Base-by-base conservation (phyloP, 345 rosid genomes). In the Acer negundo region DNA sequence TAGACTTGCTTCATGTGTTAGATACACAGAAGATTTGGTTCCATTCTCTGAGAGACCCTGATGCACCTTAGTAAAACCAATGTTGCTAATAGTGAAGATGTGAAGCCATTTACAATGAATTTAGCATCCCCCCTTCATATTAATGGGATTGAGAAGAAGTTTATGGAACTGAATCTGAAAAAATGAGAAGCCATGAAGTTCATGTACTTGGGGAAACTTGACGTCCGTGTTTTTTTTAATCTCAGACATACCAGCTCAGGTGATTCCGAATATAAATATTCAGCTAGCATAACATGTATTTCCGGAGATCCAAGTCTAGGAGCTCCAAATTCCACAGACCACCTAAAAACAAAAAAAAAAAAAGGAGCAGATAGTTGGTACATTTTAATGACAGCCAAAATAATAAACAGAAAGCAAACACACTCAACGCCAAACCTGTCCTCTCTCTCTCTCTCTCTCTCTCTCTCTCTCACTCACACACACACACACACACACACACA, bases 311-410 rank as follows among this genome's bases (percentile, higher is more conserved):
- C 98, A 79, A 62, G 80, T 79, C 75, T 87, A 82, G 82, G 84
- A 47, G 89, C 91, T 79, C 98, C 97, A 81, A 89, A 92, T 86
- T 88, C 93, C 2, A 88, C 89, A 63, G 98, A 96, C 98, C 97
- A 96, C 92, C 98, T 96, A 81, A 70, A 81, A 70, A 70, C 71
- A 72, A 83, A 62, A 53, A 62, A 59, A 62, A 8, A 40, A 76
- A 8, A 31, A 76, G 0, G 38, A 35, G 38, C 46, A 42, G 46
- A 42, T 59, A n/a, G 62, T 55, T 38, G 63, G 76, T 40, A 69
- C 61, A 64, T 20, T 11, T 35, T 55, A 1, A 26, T 10, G 42
- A 16, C 15, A 42, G 11, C 46, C 23, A 1, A 44, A 67, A 47
- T 11, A 26, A 31, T 2, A 44, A 10, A 79, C 4, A 10, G 35